Evolutionary conservation across 768 basidiomycete species (phyloP).

Genomic region (Sistotremastrum niveocremeum): DNA sequence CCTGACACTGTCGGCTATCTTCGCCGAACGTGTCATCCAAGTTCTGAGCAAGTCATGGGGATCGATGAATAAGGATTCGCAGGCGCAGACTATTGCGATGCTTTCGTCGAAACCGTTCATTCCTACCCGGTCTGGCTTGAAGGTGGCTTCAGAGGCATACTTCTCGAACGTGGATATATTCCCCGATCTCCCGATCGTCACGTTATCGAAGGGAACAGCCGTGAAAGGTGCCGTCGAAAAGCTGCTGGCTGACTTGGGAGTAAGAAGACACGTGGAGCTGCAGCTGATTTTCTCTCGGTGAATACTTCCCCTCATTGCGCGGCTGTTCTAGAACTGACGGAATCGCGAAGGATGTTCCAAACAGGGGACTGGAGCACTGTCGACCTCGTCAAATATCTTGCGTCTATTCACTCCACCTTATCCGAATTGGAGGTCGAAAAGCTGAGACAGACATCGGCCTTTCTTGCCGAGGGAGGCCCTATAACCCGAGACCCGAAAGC

Average conservation of each 20-base stretch:
- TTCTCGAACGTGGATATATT: conserved; percentile 82
- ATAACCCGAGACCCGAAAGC: conserved; percentile 19
- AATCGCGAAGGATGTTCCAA: conserved; percentile 56
- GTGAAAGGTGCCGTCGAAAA: conserved; percentile 66
- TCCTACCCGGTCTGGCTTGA: conserved; percentile 65
- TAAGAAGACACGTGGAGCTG: conserved; percentile 83
- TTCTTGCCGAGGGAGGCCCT: conserved; percentile 39
- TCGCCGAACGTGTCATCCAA: conserved; percentile 69
- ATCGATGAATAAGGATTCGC: conserved; percentile 35
- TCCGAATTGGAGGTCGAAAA: conserved; percentile 41
- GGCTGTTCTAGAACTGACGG: not conserved
- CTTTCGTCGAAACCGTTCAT: conserved; percentile 45
- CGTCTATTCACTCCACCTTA: conserved; percentile 59
- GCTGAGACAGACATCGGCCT: conserved; percentile 56
- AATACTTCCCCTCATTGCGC: conserved; percentile 4
- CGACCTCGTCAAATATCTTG: conserved; percentile 79
- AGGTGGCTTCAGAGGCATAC: conserved; percentile 58
- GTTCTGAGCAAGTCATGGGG: conserved; percentile 64
- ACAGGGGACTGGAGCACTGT: conserved; percentile 82
- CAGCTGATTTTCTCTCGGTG: conserved; percentile 87
- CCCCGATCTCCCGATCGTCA: conserved; percentile 73
- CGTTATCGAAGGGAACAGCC: conserved; percentile 43
- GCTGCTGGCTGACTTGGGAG: conserved; percentile 58
- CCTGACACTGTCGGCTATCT: conserved; percentile 47
- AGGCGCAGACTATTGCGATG: conserved; percentile 32